Conservation (phyloP, 1,139 yeast genomes). For the Geotrichum cucujoidarum region DNA sequence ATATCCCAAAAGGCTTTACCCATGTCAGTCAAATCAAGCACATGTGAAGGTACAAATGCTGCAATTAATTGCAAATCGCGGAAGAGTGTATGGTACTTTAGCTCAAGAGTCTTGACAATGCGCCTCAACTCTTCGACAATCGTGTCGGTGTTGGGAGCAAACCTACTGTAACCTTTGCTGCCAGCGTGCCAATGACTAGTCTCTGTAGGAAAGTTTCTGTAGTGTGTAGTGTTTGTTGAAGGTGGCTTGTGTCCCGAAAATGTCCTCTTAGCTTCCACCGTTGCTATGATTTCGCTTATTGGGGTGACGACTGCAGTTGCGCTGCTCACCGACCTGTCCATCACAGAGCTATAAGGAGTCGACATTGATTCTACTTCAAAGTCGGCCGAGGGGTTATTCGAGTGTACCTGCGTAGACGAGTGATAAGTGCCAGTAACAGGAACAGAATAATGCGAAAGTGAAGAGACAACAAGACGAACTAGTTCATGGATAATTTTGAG, state of each 20-base stretch:
- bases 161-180: conserved; percentile 29
- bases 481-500: conserved; percentile 30
- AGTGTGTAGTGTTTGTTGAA: too few species aligned
- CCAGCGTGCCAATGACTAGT: conserved; percentile 30
- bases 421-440: background rate
- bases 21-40: conserved; percentile 33
- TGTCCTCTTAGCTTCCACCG: conserved; percentile 30
- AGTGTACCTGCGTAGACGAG: conserved; percentile 20
- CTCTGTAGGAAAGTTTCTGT: conserved; percentile 26
- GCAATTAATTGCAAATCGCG: conserved; percentile 38
- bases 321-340: conserved; percentile 14
- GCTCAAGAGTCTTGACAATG: conserved; percentile 25
- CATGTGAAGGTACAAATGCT: conserved; percentile 35
- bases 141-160: conserved; percentile 33
- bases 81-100: conserved; percentile 34
- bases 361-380: conserved; percentile 21
- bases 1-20: conserved; percentile 40
- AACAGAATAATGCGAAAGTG: conserved; percentile 20
- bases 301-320: conserved; percentile 23
- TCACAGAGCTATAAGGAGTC: conserved; percentile 1
- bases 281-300: conserved; percentile 29
- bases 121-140: conserved; percentile 34
- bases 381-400: conserved; percentile 24
- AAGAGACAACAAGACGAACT: conserved; percentile 31
- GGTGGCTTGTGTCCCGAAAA: too few species aligned